Evolutionary conservation across 1,284 basidiomycete genomes (phyloP).

Genomic region (Limonomyces culmigenus): DNA sequence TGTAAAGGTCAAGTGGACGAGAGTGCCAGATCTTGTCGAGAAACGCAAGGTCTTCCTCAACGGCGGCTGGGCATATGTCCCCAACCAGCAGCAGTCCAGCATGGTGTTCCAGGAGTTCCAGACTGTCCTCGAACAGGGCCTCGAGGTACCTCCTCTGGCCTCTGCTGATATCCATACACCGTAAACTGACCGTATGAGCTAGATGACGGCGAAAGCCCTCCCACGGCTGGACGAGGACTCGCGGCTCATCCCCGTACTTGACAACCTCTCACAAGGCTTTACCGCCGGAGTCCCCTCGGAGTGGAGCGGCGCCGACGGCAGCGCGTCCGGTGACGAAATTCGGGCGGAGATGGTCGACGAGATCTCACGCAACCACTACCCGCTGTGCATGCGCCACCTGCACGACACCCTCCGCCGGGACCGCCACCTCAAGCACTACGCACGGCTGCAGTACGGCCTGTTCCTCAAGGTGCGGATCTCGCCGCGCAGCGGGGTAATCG

Average conservation of each 20-base stretch:
- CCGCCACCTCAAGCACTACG: conserved; percentile 87
- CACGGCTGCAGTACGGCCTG: conserved; percentile 80
- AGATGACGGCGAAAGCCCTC: conserved; percentile 78
- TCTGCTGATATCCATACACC: background rate
- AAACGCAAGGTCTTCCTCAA: conserved; percentile 70
- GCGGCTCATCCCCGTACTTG: conserved; percentile 79
- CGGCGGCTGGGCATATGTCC: conserved; percentile 84
- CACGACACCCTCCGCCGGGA: conserved; percentile 69
- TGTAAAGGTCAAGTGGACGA: conserved; percentile 67
- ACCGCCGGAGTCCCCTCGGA: conserved; percentile 80
- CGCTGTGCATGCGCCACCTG: conserved; percentile 88
- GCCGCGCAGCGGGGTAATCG: background rate
- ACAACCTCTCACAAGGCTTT: conserved; percentile 91
- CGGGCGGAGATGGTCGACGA: conserved; percentile 92
- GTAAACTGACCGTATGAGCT: conserved; percentile 6
- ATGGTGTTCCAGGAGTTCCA: conserved; percentile 86
- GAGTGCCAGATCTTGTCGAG: conserved; percentile 85
- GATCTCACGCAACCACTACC: conserved; percentile 80
- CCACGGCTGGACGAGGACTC: conserved; percentile 95
- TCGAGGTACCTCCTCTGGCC: conserved; percentile 43
- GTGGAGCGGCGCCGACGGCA: conserved; percentile 41
- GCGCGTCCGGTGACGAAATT: conserved; percentile 44
- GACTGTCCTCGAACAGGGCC: conserved; percentile 52
- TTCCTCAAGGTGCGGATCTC: conserved; percentile 74
- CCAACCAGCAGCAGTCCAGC: conserved; percentile 66